These are phyloP conservation scores for Hymenoscyphus repandus DNA, from an alignment of 2,329 filamentous ascomycete species.

Conservation along the genomic window DNA sequence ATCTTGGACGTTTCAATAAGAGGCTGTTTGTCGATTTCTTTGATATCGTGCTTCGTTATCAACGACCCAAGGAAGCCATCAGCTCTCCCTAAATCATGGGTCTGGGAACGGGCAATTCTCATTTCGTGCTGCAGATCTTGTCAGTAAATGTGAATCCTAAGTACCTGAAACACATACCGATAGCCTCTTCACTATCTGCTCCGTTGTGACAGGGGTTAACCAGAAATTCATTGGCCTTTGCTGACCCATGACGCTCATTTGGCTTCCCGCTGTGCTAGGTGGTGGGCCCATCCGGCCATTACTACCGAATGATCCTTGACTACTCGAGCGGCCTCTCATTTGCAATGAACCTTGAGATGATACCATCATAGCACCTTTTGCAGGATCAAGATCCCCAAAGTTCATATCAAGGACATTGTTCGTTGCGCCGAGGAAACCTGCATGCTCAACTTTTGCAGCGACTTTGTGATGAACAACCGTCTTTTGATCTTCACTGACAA, in stretches of 20 bases:
- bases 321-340: conserved; percentile 64
- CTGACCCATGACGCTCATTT: conserved; percentile 56
- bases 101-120: conserved; percentile 81
- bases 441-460: conserved; percentile 92
- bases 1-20: conserved; percentile 43
- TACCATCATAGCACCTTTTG: conserved; percentile 68
- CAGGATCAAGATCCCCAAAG: conserved; percentile 85
- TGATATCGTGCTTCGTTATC: conserved; percentile 64
- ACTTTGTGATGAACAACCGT: conserved; percentile 98
- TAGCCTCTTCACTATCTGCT: conserved; percentile 83
- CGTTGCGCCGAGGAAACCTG: conserved; percentile 71
- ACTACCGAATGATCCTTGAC: conserved; percentile 56
- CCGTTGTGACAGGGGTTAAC: conserved; percentile 84
- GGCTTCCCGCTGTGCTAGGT: conserved; percentile 48
- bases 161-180: conserved; percentile 20
- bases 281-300: conserved; percentile 53
- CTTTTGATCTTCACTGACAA: conserved; percentile 97
- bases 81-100: conserved; percentile 77
- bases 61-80: conserved; percentile 75
- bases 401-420: conserved; percentile 82
- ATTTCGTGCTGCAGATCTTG: conserved; percentile 66
- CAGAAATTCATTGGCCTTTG: conserved; percentile 77
- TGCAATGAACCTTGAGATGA: conserved; percentile 63
- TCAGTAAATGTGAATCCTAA: conserved; percentile 15
- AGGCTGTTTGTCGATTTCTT: conserved; percentile 50